A percentile compares a stretch with the other conserved stretches of the same genome.
Conservation (phyloP, 2,329 filamentous ascomycete genomes). For the Tolypocladium tropicale region DNA sequence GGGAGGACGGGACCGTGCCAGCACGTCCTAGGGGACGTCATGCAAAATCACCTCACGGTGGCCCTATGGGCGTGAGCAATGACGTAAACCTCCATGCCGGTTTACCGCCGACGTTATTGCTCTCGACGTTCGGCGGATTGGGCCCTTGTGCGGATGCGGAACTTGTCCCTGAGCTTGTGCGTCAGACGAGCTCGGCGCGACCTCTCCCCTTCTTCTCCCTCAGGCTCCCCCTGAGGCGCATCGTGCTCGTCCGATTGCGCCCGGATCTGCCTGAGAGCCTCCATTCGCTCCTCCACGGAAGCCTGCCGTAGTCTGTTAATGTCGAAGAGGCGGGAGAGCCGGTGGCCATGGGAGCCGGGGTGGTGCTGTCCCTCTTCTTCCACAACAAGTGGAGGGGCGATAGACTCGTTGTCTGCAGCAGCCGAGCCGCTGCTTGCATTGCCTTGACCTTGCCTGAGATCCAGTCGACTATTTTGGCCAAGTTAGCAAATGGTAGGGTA, state of each 20-base stretch:
- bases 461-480: conserved; percentile 36
- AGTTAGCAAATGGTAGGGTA: conserved; percentile 8
- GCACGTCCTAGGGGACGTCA: too few relatives aligned
- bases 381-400: conserved; percentile 31
- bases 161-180: conserved; percentile 40
- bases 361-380: conserved; percentile 24
- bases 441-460: conserved; percentile 34
- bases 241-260: conserved; percentile 13
- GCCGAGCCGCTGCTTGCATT: conserved; percentile 8
- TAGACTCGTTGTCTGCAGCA: conserved; percentile 9
- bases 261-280: conserved; percentile 38
- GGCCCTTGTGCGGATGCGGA: conserved; percentile 39
- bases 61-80: too few relatives aligned
- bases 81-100: background rate
- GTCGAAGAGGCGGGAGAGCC: conserved; percentile 44
- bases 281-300: conserved; percentile 52
- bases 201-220: conserved; percentile 21
- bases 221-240: conserved; percentile 13
- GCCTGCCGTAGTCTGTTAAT: conserved; percentile 47
- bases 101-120: background rate
- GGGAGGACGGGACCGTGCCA: too few relatives aligned
- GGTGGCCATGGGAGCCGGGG: conserved; percentile 25
- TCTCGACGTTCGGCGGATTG: conserved; percentile 17
- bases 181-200: conserved; percentile 33
- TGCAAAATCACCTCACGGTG: background rate